Conservation (phyloP, 805 yeast genomes). For the Yamadazyma tumulicola region DNA sequence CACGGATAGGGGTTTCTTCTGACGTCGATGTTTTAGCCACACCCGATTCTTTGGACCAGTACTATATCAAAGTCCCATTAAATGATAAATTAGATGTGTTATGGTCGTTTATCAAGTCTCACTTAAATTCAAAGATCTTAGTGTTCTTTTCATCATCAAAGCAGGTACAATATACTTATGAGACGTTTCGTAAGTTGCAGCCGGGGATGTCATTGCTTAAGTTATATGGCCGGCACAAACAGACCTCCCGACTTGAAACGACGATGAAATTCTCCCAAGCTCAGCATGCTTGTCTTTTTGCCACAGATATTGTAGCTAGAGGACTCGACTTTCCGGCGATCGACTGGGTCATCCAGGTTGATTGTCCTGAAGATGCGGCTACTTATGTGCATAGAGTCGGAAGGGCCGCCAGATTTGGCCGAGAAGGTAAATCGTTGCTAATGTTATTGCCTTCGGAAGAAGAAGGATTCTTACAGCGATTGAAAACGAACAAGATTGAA, state of each 20-base stretch:
- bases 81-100: slow-evolving; percentile 81
- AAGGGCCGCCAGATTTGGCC: slow-evolving; percentile 83
- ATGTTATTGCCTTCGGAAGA: slow-evolving; percentile 85
- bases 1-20: slow-evolving; percentile 36
- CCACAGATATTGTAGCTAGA: slow-evolving; percentile 89
- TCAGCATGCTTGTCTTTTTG: slow-evolving; percentile 76
- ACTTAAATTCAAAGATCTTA: slow-evolving; percentile 71
- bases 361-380: slow-evolving; percentile 86
- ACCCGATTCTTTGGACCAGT: slow-evolving; percentile 83
- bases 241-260: slow-evolving; percentile 82
- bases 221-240: slow-evolving; percentile 86
- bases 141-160: slow-evolving; percentile 86
- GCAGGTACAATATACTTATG: slow-evolving; percentile 88
- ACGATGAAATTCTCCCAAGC: slow-evolving; percentile 74
- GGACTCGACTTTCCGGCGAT: slow-evolving; percentile 91
- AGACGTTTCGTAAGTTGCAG: slow-evolving; percentile 78
- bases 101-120: slow-evolving; percentile 84
- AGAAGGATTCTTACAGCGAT: slow-evolving; percentile 63
- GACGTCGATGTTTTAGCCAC: slow-evolving; percentile 59
- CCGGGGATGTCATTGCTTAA: slow-evolving; percentile 89
- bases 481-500: slow-evolving; percentile 62
- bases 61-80: slow-evolving; percentile 65
- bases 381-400: slow-evolving; percentile 93
- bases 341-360: slow-evolving; percentile 92
- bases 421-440: slow-evolving; percentile 75